Conservation (phyloP, 495 filamentous ascomycete genomes). For the Paragyromitra xinjiangensis region DNA sequence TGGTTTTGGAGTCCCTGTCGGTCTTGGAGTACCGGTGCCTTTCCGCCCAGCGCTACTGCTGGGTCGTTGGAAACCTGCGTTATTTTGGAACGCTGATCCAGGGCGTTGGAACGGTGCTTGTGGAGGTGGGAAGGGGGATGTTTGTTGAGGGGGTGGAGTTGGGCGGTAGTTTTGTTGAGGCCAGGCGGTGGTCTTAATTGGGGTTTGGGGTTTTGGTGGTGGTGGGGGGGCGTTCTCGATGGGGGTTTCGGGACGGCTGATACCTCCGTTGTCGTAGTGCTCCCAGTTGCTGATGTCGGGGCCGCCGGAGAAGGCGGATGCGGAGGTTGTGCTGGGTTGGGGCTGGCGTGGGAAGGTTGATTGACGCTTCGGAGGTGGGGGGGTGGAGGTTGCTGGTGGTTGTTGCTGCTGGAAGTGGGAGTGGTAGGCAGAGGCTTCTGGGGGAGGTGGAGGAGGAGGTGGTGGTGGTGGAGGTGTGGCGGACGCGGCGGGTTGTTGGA, state of each 20-base stretch:
- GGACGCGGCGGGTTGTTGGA: constrained; percentile 2
- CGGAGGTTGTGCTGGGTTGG: neutral
- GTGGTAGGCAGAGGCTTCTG: constrained; percentile 33
- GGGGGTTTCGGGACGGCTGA: constrained; percentile 36
- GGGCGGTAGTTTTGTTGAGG: constrained; percentile 4
- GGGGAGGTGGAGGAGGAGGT: constrained; percentile 22
- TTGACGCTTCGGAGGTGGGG: constrained; percentile 15
- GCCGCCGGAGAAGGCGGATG: constrained; percentile 5
- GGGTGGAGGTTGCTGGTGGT: constrained; percentile 3
- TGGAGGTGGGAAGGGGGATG: constrained; percentile 9
- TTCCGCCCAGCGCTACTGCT: constrained; percentile 1
- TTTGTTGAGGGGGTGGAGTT: constrained; percentile 35
- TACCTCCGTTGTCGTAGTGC: constrained; percentile 25
- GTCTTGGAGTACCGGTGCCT: constrained; percentile 5
- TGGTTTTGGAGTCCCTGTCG: neutral
- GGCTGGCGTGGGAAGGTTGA: constrained; percentile 11
- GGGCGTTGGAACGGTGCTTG: constrained; percentile 27
- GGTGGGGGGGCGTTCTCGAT: neutral
- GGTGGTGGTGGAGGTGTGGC: constrained; percentile 19
- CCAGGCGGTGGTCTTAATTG: neutral
- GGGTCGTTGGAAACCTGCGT: constrained; percentile 24
- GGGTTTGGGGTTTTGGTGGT: constrained; percentile 12
- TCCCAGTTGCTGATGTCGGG: constrained; percentile 26
- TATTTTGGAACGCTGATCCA: constrained; percentile 11
- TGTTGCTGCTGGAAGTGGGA: constrained; percentile 47